Base-by-base conservation (phyloP, 2,329 filamentous ascomycete genomes). In the Metarhizium rileyi region DNA sequence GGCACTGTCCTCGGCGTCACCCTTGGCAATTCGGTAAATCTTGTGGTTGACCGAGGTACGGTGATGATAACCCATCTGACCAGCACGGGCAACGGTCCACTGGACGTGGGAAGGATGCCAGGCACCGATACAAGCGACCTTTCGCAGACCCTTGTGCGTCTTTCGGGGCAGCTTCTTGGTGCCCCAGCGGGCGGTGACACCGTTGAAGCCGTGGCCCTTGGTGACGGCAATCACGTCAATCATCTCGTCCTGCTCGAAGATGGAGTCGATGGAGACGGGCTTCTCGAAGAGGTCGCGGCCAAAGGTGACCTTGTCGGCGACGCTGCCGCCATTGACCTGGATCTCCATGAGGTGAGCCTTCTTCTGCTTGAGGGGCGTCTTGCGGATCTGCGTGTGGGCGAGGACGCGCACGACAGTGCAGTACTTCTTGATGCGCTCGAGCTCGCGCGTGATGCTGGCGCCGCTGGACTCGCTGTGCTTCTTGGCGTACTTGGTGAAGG, bases 351-450 rank as follows among this genome's bases (percentile, higher is more conserved):
- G 83, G 77, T 98, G 93, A 67, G 93, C 91, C 88, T 97, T 98
- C 90, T 98, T 98, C 83, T 98, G 93, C 87, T 96, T 97, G 75
- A 98, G 86, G 59, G 93, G 91, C 56, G 93, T 97, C 86, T 94
- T 91, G 84, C 86, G 84, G 83, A 97, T 90, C 80, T 98, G 93
- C 65, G 93, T 96, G 86, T 98, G 93, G 73, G 93, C 91, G 72
- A 98, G 90, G 63, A 98, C 84, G 75, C 93, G 93, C 80, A 98
- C 87, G 74, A 97, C 90, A 65, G 90, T 93, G 87, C 91, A 96
- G 89, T 98, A 98, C 83, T 97, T 97, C 89, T 96, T 95, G 78
- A 98, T 97, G 76, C 93, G 90, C 86, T 97, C 93, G 70, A 98
- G 84, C 77, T 98, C 93, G 71, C 88, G 87, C 74, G 87, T 90